Percentiles rank a stretch among this genome's conserved stretches.
Evolutionary conservation across 1,284 basidiomycete species (phyloP).

Genomic region (Cryptococcus sp.): DNA sequence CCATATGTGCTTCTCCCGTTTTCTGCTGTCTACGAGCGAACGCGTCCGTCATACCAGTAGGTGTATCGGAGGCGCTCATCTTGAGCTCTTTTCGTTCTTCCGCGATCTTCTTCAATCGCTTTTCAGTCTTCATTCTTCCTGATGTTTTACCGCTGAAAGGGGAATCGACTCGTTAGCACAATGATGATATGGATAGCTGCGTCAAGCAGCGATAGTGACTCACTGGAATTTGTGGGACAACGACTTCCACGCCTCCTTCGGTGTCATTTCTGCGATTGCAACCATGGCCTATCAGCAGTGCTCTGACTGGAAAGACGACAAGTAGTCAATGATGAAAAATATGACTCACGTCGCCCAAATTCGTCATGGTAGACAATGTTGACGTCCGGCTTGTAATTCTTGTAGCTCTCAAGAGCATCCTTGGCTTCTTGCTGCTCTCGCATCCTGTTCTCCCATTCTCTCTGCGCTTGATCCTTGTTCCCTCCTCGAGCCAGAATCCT

Average conservation of each 20-base stretch:
- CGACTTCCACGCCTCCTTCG: slow-evolving; percentile 97
- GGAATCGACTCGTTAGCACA: slow-evolving; percentile 1
- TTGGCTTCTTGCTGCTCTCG: slow-evolving; percentile 90
- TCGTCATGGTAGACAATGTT: slow-evolving; percentile 97
- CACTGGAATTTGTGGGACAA: slow-evolving; percentile 89
- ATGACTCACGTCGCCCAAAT: slow-evolving; percentile 62
- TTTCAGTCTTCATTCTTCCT: slow-evolving; percentile 92
- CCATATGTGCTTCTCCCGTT: slow-evolving; percentile 90
- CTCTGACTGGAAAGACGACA: too few species aligned
- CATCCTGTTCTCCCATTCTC: slow-evolving; percentile 90
- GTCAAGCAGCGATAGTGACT: slow-evolving; percentile 16
- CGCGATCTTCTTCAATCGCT: slow-evolving; percentile 86
- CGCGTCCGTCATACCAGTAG: slow-evolving; percentile 84
- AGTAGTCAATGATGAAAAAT: neutral
- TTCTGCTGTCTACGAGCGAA: slow-evolving; percentile 89
- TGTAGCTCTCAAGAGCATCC: slow-evolving; percentile 78
- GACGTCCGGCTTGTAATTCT: slow-evolving; percentile 94
- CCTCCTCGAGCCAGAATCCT: slow-evolving; percentile 69
- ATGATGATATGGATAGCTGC: neutral
- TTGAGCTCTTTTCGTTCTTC: slow-evolving; percentile 88
- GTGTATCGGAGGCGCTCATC: slow-evolving; percentile 90
- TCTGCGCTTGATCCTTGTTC: slow-evolving; percentile 89
- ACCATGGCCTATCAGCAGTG: slow-evolving; percentile 5
- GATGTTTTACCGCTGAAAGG: slow-evolving; percentile 71
- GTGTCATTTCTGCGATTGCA: slow-evolving; percentile 60